Conservation (phyloP, 176 grass and related monocot genomes). For the Triticum dicoccoides region DNA sequence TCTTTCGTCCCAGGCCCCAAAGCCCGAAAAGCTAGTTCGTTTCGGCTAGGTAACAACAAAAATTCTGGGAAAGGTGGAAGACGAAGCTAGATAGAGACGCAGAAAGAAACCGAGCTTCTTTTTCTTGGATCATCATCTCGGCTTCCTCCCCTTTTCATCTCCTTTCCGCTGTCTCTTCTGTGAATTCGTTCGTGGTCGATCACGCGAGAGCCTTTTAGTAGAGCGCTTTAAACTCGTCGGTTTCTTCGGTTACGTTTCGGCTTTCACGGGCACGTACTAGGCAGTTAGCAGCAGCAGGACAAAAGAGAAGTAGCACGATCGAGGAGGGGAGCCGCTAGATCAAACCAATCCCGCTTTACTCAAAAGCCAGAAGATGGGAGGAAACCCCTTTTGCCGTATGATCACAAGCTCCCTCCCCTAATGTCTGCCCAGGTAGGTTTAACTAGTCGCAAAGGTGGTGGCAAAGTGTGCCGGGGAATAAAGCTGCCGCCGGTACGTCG, state of each 20-base stretch:
- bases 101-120: neutral
- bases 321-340: neutral
- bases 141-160: neutral
- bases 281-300: neutral
- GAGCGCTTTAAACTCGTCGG: neutral
- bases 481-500: constrained; percentile 31
- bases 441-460: constrained; percentile 31
- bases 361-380: constrained; percentile 12
- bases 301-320: too few species aligned
- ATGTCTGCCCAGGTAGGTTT: neutral
- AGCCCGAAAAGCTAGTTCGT: neutral
- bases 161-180: constrained; percentile 35
- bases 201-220: neutral
- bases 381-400: constrained; percentile 2
- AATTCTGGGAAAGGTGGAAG: neutral
- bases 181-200: neutral
- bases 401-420: neutral
- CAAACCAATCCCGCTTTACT: neutral
- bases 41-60: neutral
- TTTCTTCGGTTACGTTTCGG: neutral
- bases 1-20: neutral
- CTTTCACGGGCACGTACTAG: neutral
- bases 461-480: constrained; percentile 38
- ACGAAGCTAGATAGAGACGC: neutral
- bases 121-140: neutral